phyloP scores from a whole-genome alignment of 2,329 filamentous ascomycete genomes.

The Phoma sp. region DNA sequence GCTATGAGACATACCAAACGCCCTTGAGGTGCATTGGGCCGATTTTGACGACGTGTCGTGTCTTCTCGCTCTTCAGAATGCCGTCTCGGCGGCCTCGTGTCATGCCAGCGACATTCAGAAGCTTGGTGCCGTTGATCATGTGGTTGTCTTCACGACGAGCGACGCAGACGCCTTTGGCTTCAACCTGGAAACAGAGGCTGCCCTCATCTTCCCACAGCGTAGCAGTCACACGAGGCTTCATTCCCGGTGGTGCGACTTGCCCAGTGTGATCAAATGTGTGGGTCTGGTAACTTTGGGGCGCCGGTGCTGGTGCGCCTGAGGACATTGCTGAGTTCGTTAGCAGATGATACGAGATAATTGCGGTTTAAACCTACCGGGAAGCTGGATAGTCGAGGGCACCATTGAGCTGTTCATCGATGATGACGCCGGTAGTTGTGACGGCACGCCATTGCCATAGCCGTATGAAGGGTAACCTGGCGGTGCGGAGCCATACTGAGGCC shows the following conservation, averaged over 20 bases:
- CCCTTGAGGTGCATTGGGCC: conserved; percentile 99
- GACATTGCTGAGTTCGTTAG: conserved; percentile 42
- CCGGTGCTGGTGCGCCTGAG: conserved; percentile 39
- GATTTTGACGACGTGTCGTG: conserved; percentile 96
- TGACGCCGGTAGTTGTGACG: conserved; percentile 75
- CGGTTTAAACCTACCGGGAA: conserved; percentile 55
- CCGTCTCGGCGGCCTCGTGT: conserved; percentile 93
- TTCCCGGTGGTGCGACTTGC: conserved; percentile 87
- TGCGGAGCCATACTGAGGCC: conserved; percentile 70
- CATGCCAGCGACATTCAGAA: conserved; percentile 97
- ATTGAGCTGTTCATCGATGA: conserved; percentile 72
- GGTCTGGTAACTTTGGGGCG: conserved; percentile 46
- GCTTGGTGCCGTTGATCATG: conserved; percentile 98
- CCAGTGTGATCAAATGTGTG: conserved; percentile 84
- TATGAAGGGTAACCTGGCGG: conserved; percentile 71
- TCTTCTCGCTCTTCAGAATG: conserved; percentile 97
- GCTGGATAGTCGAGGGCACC: conserved; percentile 75
- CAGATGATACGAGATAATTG: not conserved
- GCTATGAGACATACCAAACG: conserved; percentile 37
- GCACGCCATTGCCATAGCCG: conserved; percentile 76
- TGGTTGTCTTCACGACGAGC: conserved; percentile 97
- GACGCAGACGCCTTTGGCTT: conserved; percentile 94
- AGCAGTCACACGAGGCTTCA: conserved; percentile 95
- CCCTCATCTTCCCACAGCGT: conserved; percentile 99
- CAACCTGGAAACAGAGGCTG: conserved; percentile 96